Base-by-base conservation (phyloP, 345 rosid species). In the Microcos paniculata region DNA sequence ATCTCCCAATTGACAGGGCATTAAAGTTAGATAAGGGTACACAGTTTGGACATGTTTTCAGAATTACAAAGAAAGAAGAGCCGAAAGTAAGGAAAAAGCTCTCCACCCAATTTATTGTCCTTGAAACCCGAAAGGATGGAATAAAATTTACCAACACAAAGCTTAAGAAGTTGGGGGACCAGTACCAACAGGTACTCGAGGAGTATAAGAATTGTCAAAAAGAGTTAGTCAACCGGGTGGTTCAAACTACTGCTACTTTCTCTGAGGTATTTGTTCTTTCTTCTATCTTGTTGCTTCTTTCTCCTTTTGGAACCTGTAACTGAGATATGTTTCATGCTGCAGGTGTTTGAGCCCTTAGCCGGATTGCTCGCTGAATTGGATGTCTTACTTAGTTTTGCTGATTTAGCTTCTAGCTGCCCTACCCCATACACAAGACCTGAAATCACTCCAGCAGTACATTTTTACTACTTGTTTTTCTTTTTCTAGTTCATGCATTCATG, bases 1-100 rank as follows among this genome's bases (percentile, higher is more conserved):
- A 93, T 82, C 92, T 96, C 69, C 94, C 91, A 11, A 67, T 86
- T 15, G 98, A 93, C 79, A 93, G 88, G 85, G 90, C 91, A 15
- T 78, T 96, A 70, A 96, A 96, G 92, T 84, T 96, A 62, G 99
- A 96, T 78, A 96, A 90, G 80, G 91, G 97, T 76, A 86, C 97
- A 31, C 99, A 93, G 64, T 93, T 87, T 80, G 99, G 99, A 53
- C 96, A 96, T 89, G 97, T 92, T 65, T 96, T 96, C 83, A 88
- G 98, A 84, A 93, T 96, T 72, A 93, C 99, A 56, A 93, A 96
- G 91, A 96, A 92, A 88, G 99, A 96, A 82, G 99, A 96, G 81
- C 99, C 96, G 43, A 96, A 96, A 83, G 82, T 96, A 73, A 90
- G 99, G 85, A 93, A 92, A 82, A 93, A 90, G 85, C 92, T 96